A percentile compares a stretch with the other conserved stretches of the same genome.
These are phyloP conservation scores for Linderniella brevidens DNA, from an alignment of 257 asterid species.

Conservation along the genomic window DNA sequence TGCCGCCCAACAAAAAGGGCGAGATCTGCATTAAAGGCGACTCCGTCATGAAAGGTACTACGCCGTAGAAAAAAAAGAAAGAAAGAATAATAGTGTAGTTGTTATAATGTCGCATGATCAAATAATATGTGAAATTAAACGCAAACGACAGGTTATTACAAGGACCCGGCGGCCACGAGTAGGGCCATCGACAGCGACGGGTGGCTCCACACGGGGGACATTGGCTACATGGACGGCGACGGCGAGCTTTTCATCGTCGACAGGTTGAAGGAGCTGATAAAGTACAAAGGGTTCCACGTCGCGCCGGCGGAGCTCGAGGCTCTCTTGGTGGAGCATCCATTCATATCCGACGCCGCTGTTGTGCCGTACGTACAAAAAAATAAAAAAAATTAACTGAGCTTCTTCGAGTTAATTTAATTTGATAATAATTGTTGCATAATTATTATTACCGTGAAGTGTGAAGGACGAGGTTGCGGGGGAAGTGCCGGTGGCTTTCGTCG, in stretches of 20 bases:
- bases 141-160: conserved; percentile 22
- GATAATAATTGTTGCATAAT: too few species aligned
- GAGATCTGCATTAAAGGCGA: conserved; percentile 30
- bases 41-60: conserved; percentile 37
- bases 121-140: not conserved
- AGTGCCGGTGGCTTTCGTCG: conserved; percentile 67
- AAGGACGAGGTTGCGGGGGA: conserved; percentile 52
- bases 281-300: conserved; percentile 41
- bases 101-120: not conserved
- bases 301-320: conserved; percentile 61
- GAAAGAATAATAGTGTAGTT: not conserved
- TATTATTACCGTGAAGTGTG: conserved; percentile 21
- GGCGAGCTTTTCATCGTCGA: conserved; percentile 41
- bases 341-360: conserved; percentile 41
- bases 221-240: conserved; percentile 32
- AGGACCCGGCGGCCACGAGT: conserved; percentile 37
- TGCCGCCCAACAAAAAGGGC: conserved; percentile 24
- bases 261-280: conserved; percentile 42
- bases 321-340: conserved; percentile 31
- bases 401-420: not conserved
- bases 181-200: conserved; percentile 27
- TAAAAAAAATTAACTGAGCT: too few species aligned
- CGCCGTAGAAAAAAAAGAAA: not conserved
- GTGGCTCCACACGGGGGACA: conserved; percentile 44
- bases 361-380: conserved; percentile 27